phyloP scores from a whole-genome alignment of 495 filamentous ascomycete species.

The Talaromyces stipitatus region DNA sequence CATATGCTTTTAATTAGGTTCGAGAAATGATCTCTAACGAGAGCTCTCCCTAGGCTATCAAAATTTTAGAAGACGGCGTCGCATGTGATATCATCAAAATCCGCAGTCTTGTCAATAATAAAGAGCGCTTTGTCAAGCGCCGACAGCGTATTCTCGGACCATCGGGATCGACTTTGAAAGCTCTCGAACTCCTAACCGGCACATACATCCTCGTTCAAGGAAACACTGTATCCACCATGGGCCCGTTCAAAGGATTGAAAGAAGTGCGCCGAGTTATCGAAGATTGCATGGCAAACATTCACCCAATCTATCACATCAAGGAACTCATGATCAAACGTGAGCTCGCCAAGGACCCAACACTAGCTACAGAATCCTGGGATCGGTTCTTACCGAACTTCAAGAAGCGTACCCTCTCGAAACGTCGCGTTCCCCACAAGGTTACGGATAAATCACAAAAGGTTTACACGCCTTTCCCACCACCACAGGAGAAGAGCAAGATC shows the following conservation, averaged over 20 bases:
- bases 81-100: constrained; percentile 95
- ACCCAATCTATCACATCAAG: constrained; percentile 92
- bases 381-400: constrained; percentile 97
- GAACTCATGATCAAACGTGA: constrained; percentile 99
- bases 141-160: constrained; percentile 87
- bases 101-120: constrained; percentile 79
- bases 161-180: constrained; percentile 80
- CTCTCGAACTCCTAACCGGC: constrained; percentile 86
- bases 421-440: constrained; percentile 75
- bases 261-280: constrained; percentile 84
- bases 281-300: constrained; percentile 95
- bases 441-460: constrained; percentile 89
- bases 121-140: constrained; percentile 95
- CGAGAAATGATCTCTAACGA: neutral
- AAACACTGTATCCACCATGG: constrained; percentile 91
- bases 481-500: constrained; percentile 91
- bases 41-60: constrained; percentile 53
- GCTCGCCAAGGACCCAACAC: constrained; percentile 86
- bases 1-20: neutral
- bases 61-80: constrained; percentile 85
- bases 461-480: constrained; percentile 74
- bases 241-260: constrained; percentile 84
- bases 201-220: constrained; percentile 96
- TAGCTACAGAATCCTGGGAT: constrained; percentile 86
- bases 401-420: constrained; percentile 83